Evolutionary conservation across 106 monocot genomes (phyloP), one percentile per base, ranked within the genome.

Genomic region (Platanthera guangdongensis): DNA sequence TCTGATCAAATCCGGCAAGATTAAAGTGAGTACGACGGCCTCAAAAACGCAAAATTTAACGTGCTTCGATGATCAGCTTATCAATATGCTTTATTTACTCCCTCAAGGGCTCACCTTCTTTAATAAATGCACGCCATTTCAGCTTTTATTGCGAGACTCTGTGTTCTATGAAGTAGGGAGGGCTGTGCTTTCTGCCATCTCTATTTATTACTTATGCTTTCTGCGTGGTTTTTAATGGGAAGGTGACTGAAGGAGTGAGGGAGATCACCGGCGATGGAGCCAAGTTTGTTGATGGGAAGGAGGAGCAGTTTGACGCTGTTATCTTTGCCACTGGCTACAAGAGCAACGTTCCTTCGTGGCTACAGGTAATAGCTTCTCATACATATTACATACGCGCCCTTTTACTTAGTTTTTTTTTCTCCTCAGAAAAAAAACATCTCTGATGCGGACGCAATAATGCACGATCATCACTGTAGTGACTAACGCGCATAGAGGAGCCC

Each of bases 261-360:
- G 90, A 90, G 84, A 78, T 99, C 52, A 94, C 92, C 19, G 83
- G 50, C 51, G 78, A 39, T 47, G 94, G 94, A 6, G 94, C 81
- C 4, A 92, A 72, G 78, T 99, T 99, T 77, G 81, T n/a, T 84
- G 94, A 94, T 73, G 99, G 99, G 13, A 88, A n/a, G 54, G 88
- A 94, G 78, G 94, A 90, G 77, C 57, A 81, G 7, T 94, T 94
- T 72, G 92, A 99, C 72, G 76, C 94, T 5, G 83, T 99, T 22
- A 81, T 99, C n/a, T 76, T 94, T 2, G 99, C 99, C 5, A 99
- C 88, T 57, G 99, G 94, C 0, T 94, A 99, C 86, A 92, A 81
- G 80, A 99, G 99, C 88, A 94, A 90, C 81, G 92, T 99, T 16
- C 87, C 94, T 64, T 85, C 92, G 0, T 99, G 94, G 94, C 92